These are phyloP conservation scores for Pythium dissimile DNA, from an alignment of 352 stramenopile species.

Conservation along the genomic window DNA sequence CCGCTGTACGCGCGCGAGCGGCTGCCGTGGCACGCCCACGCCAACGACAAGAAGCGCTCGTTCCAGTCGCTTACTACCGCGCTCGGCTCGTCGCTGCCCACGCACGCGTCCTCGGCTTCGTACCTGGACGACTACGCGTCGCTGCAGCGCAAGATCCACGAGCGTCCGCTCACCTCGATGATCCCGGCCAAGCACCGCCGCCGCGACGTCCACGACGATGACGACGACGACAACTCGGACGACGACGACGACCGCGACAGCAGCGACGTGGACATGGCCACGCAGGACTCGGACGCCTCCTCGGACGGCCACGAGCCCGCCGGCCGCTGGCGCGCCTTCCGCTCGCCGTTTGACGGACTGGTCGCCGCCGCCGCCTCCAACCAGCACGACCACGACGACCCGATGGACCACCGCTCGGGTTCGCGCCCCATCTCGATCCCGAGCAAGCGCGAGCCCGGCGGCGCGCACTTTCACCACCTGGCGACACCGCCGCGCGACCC, in stretches of 20 bases:
- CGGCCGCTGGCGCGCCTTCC: constrained; percentile 39
- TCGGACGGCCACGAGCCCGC: constrained; percentile 11
- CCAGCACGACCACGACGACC: constrained; percentile 44
- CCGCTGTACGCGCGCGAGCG: constrained; percentile 51
- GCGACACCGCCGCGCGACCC: not conserved
- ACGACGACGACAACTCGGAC: constrained; percentile 38
- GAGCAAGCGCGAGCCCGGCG: constrained; percentile 13
- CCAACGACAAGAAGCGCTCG: constrained; percentile 41
- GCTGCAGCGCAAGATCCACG: constrained; percentile 55
- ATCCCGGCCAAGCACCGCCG: constrained; percentile 41
- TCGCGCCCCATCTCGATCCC: constrained; percentile 68
- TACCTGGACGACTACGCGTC: constrained; percentile 49
- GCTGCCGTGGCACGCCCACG: constrained; percentile 42
- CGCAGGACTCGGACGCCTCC: constrained; percentile 14
- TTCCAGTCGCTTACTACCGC: constrained; percentile 36
- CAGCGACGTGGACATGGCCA: constrained; percentile 30
- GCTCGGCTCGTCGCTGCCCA: constrained; percentile 49
- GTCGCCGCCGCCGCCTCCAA: constrained; percentile 53
- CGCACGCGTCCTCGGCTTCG: constrained; percentile 29
- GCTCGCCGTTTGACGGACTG: constrained; percentile 65
- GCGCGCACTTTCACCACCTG: not conserved
- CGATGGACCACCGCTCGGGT: constrained; percentile 25
- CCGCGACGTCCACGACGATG: constrained; percentile 33
- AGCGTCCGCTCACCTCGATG: constrained; percentile 66
- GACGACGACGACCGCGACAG: constrained; percentile 25